Conservation (phyloP, 495 filamentous ascomycete genomes). For the Lophiotrema nucula region DNA sequence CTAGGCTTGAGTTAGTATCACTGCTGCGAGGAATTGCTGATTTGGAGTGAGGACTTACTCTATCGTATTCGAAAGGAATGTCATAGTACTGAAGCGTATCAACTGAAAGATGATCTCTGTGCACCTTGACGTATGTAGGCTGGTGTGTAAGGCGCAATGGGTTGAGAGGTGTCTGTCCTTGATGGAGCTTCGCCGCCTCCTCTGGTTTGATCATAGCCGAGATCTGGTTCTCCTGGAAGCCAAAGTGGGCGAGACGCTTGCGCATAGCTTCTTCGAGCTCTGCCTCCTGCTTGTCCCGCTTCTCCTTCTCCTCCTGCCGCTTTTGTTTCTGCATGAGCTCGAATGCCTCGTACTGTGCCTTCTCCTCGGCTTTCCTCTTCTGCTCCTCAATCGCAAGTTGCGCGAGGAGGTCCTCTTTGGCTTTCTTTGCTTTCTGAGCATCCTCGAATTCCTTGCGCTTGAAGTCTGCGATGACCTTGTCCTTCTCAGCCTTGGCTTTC, state of each 20-base stretch:
- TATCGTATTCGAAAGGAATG: constrained; percentile 42
- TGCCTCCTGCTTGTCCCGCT: constrained; percentile 34
- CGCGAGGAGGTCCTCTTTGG: constrained; percentile 31
- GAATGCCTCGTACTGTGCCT: constrained; percentile 37
- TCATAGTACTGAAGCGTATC: constrained; percentile 45
- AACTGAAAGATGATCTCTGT: constrained; percentile 40
- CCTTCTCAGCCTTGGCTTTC: constrained; percentile 31
- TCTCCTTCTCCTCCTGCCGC: constrained; percentile 39
- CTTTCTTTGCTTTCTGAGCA: constrained; percentile 27
- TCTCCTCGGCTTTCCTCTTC: constrained; percentile 38
- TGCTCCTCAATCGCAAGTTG: constrained; percentile 36
- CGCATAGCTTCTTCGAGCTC: constrained; percentile 34
- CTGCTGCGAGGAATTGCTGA: no score
- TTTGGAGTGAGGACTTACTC: constrained; percentile 33
- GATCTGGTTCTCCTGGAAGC: constrained; percentile 43
- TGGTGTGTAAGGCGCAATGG: constrained; percentile 23
- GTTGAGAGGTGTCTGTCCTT: constrained; percentile 22
- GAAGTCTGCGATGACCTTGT: constrained; percentile 35
- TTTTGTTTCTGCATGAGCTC: constrained; percentile 38
- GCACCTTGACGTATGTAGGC: constrained; percentile 42
- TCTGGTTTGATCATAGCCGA: constrained; percentile 41
- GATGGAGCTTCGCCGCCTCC: constrained; percentile 30
- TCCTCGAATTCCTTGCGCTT: constrained; percentile 38
- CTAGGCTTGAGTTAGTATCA: constrained; percentile 27
- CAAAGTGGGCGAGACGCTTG: constrained; percentile 36